Conservation (phyloP, 441 rosid species). For the Erodium texanum region DNA sequence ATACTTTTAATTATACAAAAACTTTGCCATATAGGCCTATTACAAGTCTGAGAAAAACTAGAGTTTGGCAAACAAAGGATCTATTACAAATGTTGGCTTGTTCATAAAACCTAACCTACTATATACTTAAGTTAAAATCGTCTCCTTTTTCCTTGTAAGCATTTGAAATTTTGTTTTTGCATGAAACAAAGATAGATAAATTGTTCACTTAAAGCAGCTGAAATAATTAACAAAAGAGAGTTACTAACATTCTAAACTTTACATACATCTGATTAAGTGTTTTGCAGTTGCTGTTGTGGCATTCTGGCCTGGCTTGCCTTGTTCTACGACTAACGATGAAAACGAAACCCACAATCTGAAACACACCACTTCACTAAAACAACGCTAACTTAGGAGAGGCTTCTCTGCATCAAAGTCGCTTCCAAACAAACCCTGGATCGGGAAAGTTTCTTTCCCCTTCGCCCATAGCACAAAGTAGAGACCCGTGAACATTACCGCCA, state of each 20-base stretch:
- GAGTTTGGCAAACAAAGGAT: no score
- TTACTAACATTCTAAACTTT: neutral
- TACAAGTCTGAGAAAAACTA: no score
- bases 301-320: no score
- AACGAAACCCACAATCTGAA: neutral
- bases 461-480: slow-evolving; percentile 84
- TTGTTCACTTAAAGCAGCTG: neutral
- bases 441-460: slow-evolving; percentile 62
- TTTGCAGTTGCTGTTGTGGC: neutral
- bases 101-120: no score
- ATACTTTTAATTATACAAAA: no score
- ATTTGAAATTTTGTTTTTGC: no score
- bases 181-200: no score
- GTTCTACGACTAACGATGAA: no score
- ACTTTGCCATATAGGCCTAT: no score
- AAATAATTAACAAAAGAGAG: neutral
- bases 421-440: slow-evolving; percentile 15
- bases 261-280: neutral
- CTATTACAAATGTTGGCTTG: no score
- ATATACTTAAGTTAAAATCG: no score
- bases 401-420: slow-evolving; percentile 46
- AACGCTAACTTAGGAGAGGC: slow-evolving; percentile 56
- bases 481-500: slow-evolving; percentile 70
- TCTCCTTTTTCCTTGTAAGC: no score
- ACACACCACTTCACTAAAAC: neutral